Evolutionary conservation across 768 basidiomycete genomes (phyloP).

Genomic region (Suillus spraguei): DNA sequence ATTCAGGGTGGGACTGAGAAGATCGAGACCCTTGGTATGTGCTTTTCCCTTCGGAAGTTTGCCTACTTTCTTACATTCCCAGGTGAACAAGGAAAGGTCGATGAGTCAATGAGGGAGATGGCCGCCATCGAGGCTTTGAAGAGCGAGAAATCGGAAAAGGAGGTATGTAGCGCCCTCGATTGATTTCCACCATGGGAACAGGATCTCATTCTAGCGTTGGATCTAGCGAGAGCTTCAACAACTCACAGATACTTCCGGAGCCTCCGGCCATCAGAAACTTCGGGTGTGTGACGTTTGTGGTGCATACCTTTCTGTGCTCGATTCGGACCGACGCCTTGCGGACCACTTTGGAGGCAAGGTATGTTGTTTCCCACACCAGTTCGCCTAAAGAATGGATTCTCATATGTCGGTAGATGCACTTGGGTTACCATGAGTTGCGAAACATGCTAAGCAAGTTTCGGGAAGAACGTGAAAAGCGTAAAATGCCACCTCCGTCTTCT

Average conservation of each 20-base stretch:
- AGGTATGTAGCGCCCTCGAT: slow-evolving; percentile 48
- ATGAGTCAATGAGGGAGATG: slow-evolving; percentile 98
- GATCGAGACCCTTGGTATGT: slow-evolving; percentile 87
- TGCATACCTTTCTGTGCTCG: slow-evolving; percentile 97
- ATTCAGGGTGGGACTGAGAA: slow-evolving; percentile 99
- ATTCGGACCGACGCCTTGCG: slow-evolving; percentile 97
- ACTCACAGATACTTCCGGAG: slow-evolving; percentile 96
- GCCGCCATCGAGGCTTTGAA: slow-evolving; percentile 97
- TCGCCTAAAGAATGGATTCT: slow-evolving; percentile 29
- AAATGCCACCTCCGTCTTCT: slow-evolving; percentile 55
- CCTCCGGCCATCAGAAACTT: slow-evolving; percentile 99
- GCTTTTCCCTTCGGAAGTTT: slow-evolving; percentile 18
- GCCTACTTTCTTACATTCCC: not conserved
- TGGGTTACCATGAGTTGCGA: slow-evolving; percentile 97
- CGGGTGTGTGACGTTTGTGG: slow-evolving; percentile 99
- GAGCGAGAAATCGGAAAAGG: slow-evolving; percentile 93
- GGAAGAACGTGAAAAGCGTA: slow-evolving; percentile 84
- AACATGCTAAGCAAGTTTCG: slow-evolving; percentile 91
- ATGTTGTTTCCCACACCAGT: slow-evolving; percentile 34
- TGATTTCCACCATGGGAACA: slow-evolving; percentile 14
- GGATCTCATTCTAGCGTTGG: slow-evolving; percentile 10
- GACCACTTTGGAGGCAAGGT: slow-evolving; percentile 99
- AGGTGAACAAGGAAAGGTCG: slow-evolving; percentile 99
- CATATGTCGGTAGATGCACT: slow-evolving; percentile 79
- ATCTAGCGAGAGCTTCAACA: slow-evolving; percentile 88